Evolutionary conservation across 2,329 filamentous ascomycete genomes (phyloP), one percentile per base, ranked within the genome.

Genomic region (Pestalotiopsis sp.): DNA sequence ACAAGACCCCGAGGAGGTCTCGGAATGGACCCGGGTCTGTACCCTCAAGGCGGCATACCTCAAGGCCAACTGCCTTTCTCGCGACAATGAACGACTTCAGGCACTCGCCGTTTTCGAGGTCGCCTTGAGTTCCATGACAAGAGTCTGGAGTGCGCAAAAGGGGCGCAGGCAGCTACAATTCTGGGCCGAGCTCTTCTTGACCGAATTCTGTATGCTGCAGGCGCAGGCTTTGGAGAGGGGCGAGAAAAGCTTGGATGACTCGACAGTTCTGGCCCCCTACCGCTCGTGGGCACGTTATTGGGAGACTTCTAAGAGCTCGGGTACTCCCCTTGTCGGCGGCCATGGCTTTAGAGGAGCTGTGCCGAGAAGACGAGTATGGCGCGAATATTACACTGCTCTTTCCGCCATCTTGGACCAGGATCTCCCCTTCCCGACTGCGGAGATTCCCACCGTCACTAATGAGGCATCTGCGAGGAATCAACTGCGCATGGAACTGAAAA

Each of bases 1-100:
- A 61, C 82, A 85, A 59, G 85, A 87, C 39, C 79, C 83, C n/a
- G 84, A 84, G 9, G 83, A 85, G 58, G 80, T 89, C 14, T 87
- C 89, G 2, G 89, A 91, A 76, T 98, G 94, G 94, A 93, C 93
- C 2, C 91, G 90, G 72, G 92, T 96, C 23, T 97, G 93, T 80
- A 87, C 92, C 36, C 84, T 96, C 67, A 97, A 95, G 79, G 90
- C 90, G 23, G 88, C 90, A 62, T 97, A 94, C 77, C 86, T 97
- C 64, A 92, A 91, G 78, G 93, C 92, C 78, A 91, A 85, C 77
- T 87, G 86, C 72, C 81, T 89, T 67, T 83, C 84, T 39, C 84
- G 85, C 27, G 82, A 82, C 27, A 81, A 82, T 13, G 80, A 84
- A 70, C 80, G 83, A 58, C 75, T 80, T 12, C 89, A 92, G 67